Evolutionary conservation across 2,329 filamentous ascomycete species (phyloP).

Genomic region (Huntiella decipiens): DNA sequence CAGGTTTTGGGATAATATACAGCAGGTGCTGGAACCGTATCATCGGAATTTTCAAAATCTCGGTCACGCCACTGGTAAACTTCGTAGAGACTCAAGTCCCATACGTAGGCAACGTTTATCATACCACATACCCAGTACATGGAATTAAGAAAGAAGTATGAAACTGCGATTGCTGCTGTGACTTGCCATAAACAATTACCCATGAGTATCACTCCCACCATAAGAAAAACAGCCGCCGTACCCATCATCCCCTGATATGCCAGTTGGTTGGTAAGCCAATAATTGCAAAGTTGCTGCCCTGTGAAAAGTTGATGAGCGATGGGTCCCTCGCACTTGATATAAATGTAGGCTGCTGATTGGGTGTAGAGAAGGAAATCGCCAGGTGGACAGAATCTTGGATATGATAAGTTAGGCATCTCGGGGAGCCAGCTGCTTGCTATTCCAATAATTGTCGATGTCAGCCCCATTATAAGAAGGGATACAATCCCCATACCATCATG

Average conservation of each 20-base stretch:
- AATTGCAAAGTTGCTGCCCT: slow-evolving; percentile 40
- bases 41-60: background rate
- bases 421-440: slow-evolving; percentile 40
- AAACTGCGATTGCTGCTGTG: slow-evolving; percentile 36
- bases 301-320: slow-evolving; percentile 43
- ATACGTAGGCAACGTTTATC: slow-evolving; percentile 29
- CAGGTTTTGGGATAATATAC: too few species aligned
- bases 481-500: slow-evolving; percentile 19
- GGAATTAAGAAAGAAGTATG: slow-evolving; percentile 40
- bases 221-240: slow-evolving; percentile 37
- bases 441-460: slow-evolving; percentile 35
- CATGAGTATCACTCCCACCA: slow-evolving; percentile 40
- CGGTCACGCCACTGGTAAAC: slow-evolving; percentile 16
- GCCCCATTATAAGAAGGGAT: slow-evolving; percentile 31
- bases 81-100: slow-evolving; percentile 35
- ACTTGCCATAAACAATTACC: slow-evolving; percentile 43
- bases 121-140: slow-evolving; percentile 38
- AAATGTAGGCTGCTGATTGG: slow-evolving; percentile 37
- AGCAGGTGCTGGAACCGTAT: too few species aligned
- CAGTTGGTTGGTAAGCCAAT: slow-evolving; percentile 26
- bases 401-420: slow-evolving; percentile 29
- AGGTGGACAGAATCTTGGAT: slow-evolving; percentile 28
- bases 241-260: slow-evolving; percentile 35
- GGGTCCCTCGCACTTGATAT: slow-evolving; percentile 37
- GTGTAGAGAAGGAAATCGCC: slow-evolving; percentile 43